Conservation (phyloP, 2,329 filamentous ascomycete genomes). For the Pseudocercospora macadamiae region DNA sequence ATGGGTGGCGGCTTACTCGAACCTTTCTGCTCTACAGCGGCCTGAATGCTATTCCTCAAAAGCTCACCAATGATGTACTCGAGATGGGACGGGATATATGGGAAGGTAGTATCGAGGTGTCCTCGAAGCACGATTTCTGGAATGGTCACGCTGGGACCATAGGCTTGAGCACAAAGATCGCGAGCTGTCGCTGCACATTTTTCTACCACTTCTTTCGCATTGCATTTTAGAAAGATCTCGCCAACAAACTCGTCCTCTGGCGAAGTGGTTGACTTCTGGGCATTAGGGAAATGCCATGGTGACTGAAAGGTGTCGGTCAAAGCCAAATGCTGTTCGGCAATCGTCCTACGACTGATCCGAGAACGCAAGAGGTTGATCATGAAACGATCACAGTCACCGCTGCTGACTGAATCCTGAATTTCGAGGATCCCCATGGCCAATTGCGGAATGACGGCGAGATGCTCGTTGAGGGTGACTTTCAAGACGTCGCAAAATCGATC, state of each 20-base stretch:
- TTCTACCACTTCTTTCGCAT: slow-evolving; percentile 84
- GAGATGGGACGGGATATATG: slow-evolving; percentile 92
- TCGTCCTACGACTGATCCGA: slow-evolving; percentile 91
- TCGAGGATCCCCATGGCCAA: slow-evolving; percentile 93
- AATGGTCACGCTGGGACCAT: slow-evolving; percentile 70
- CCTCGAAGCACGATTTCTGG: slow-evolving; percentile 83
- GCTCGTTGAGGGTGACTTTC: slow-evolving; percentile 77
- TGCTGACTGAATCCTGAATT: slow-evolving; percentile 78
- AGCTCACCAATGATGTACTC: slow-evolving; percentile 98
- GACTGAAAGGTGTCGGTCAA: slow-evolving; percentile 93
- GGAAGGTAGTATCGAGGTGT: slow-evolving; percentile 86
- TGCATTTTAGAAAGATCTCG: slow-evolving; percentile 92
- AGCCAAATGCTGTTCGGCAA: slow-evolving; percentile 94
- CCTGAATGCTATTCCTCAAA: slow-evolving; percentile 91
- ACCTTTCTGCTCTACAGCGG: slow-evolving; percentile 74
- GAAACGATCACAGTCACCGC: slow-evolving; percentile 83
- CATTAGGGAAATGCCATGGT: slow-evolving; percentile 83
- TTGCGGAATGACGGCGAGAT: slow-evolving; percentile 91
- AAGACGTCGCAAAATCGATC: slow-evolving; percentile 82
- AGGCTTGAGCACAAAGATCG: slow-evolving; percentile 72
- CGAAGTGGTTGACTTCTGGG: slow-evolving; percentile 63
- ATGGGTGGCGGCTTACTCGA: slow-evolving; percentile 69
- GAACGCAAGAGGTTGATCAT: slow-evolving; percentile 94
- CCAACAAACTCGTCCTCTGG: slow-evolving; percentile 83
- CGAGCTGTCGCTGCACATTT: slow-evolving; percentile 77